Evolutionary conservation across 805 yeast genomes (phyloP).

Genomic region (Tetrapisispora namnaoensis): DNA sequence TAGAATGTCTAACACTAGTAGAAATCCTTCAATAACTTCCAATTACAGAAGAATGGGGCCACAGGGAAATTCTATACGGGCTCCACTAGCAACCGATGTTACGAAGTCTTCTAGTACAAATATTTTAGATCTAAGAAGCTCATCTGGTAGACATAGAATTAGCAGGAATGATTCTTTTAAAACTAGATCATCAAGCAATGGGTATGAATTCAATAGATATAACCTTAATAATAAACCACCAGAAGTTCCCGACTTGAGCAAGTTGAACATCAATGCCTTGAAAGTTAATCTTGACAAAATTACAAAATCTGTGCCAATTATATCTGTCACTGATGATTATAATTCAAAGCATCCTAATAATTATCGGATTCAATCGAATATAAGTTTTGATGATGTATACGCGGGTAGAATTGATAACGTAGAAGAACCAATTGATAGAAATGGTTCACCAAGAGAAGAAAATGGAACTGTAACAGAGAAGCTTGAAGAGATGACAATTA

Average conservation of each 20-base stretch:
- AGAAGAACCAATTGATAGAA: background rate
- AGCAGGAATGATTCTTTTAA: background rate
- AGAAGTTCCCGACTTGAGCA: background rate
- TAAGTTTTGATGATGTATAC: constrained; percentile 13
- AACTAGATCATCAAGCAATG: background rate
- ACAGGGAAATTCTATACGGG: background rate
- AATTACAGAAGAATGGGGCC: background rate
- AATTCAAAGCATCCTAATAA: constrained; percentile 11
- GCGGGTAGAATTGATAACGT: background rate
- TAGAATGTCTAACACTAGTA: background rate
- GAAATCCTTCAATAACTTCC: background rate
- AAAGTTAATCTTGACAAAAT: constrained; percentile 16
- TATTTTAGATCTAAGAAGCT: background rate
- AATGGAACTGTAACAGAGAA: background rate
- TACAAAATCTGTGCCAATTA: constrained; percentile 16
- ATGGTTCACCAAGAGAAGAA: background rate
- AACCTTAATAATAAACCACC: background rate
- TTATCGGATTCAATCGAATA: constrained; percentile 18
- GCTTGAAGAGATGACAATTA: constrained; percentile 4
- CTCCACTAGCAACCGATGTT: background rate
- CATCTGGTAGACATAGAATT: background rate
- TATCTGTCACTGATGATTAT: constrained; percentile 18
- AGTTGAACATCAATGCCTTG: background rate
- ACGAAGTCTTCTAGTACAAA: background rate
- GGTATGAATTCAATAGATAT: background rate